Base-by-base conservation (phyloP, 441 rosid genomes). In the Pelargonium exstipulatum region DNA sequence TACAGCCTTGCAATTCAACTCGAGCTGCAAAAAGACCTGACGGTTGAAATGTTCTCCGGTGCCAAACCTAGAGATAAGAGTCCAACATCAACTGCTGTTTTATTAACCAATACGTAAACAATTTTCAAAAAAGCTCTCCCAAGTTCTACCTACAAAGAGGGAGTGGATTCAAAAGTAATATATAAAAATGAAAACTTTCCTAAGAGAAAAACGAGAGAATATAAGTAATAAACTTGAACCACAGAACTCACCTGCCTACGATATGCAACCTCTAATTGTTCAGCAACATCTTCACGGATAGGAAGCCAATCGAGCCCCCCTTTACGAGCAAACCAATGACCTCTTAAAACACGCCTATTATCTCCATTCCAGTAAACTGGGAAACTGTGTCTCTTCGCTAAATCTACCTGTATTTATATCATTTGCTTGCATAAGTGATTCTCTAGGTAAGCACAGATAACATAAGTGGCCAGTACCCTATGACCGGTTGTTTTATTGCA, bases 21-120 rank as follows among this genome's bases (percentile, higher is more conserved):
- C 99, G 97, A 77, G 99, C 96, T 62, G 99, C 99, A 92, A 90
- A 95, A 49, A 92, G 91, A 20, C 99, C 99, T 1, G 98, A 92
- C 57, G 86, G 97, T 73, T 92, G 98, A 83, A 95, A 95, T 53
- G 88, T 89, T 81, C 98, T 89, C 67, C 98, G 82, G 71, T 75
- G 99, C 99, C 99, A 95, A 80, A 95, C 95, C 99, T 95, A 72
- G 55, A 70, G 64, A 76, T 46, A 77, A 77, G 40, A 55, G 14
- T 65, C 71, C 72, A 76, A 69, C 73, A 48, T 62, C 64, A 62
- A 71, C 70, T 66, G 32, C 40, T 43, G 35, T 69, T 71, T 61
- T n/a, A 22, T 24, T 24, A 1, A n/a, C 5, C 55, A 75, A 61
- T 20, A 73, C 14, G 16, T 2, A 16, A 40, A 26, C 29, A n/a